Percentiles rank a stretch among this genome's conserved stretches.
Conservation (phyloP, 495 filamentous ascomycete species). For the Hyaloscypha hepaticicola region DNA sequence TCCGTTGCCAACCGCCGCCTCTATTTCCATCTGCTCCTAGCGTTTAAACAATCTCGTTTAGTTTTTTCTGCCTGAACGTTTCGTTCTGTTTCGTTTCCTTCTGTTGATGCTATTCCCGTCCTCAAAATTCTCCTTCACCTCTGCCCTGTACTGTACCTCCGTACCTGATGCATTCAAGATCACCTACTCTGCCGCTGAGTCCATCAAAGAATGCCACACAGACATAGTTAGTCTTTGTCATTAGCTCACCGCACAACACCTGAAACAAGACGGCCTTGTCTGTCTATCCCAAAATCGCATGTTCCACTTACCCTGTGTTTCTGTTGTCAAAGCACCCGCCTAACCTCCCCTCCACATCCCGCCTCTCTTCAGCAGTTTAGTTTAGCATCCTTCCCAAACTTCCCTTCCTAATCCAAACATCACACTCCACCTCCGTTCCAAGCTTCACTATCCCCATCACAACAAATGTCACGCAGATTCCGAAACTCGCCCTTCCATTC, state of each 20-base stretch:
- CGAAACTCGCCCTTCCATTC: background rate
- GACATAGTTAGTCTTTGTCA: background rate
- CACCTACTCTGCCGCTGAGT: background rate
- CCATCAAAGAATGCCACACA: background rate
- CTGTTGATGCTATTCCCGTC: background rate
- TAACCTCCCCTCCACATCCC: background rate
- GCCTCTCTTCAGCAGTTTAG: background rate
- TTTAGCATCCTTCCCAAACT: background rate
- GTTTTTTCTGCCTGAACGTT: background rate
- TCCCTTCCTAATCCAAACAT: background rate
- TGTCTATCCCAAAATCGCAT: background rate
- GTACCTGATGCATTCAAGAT: constrained; percentile 1
- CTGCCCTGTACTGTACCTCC: background rate
- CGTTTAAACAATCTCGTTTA: background rate
- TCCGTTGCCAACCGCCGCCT: background rate
- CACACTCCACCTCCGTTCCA: background rate
- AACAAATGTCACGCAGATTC: background rate
- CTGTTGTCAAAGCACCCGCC: background rate
- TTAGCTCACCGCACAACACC: background rate
- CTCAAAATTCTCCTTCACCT: background rate
- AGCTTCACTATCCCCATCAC: background rate
- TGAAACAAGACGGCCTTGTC: background rate
- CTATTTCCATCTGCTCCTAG: background rate
- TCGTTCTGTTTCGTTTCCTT: background rate
- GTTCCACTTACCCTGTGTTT: background rate